phyloP scores from a whole-genome alignment of 306 rosid species.

The Gastrolobium villosum region DNA sequence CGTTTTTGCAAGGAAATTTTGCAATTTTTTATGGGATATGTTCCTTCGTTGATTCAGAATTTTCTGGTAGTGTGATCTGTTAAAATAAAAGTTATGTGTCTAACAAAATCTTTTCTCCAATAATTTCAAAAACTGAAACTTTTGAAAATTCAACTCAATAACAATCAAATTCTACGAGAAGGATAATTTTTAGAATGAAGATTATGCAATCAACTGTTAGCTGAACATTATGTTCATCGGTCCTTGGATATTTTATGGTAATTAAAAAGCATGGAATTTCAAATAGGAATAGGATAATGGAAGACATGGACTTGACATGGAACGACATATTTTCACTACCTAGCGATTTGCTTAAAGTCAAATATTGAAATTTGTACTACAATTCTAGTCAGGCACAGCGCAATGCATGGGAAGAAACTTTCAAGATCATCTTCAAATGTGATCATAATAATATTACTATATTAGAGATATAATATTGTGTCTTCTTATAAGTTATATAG shows the following conservation, averaged over 20 bases:
- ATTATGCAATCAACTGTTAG: background rate
- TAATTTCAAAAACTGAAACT: background rate
- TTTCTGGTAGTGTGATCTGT: no score
- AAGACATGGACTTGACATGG: conserved; percentile 22
- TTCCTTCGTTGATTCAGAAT: no score
- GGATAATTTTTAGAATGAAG: background rate
- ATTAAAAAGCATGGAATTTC: background rate
- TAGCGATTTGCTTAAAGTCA: background rate
- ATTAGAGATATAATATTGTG: background rate
- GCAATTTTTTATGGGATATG: no score
- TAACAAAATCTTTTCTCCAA: background rate
- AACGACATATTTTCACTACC: conserved; percentile 25
- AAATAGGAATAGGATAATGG: conserved; percentile 3
- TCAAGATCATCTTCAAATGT: no score
- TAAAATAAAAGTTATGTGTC: no score
- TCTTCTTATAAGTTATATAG: background rate
- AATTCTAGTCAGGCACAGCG: background rate
- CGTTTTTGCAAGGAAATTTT: no score
- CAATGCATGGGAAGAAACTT: conserved; percentile 30
- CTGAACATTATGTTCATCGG: background rate
- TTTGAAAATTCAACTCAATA: background rate
- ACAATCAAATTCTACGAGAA: background rate
- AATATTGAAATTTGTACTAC: background rate
- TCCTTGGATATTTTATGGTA: background rate
- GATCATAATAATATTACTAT: background rate